These are phyloP conservation scores for Didymella pinodella DNA, from an alignment of 2,329 filamentous ascomycete species.

Conservation along the genomic window DNA sequence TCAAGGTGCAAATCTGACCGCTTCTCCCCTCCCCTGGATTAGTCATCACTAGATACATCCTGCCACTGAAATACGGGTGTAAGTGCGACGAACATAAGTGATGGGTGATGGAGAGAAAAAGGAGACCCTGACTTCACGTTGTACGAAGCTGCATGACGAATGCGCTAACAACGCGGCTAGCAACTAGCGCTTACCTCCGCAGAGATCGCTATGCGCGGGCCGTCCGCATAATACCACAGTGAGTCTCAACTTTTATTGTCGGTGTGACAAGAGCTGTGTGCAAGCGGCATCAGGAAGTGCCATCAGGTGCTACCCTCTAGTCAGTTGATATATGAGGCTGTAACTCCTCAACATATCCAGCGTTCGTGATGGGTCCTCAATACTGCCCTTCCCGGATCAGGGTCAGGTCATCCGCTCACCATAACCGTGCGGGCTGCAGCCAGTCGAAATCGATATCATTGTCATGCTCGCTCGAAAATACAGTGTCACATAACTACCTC, in stretches of 20 bases:
- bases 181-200: not conserved
- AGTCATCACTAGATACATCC: not conserved
- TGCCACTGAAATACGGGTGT: not conserved
- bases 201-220: not conserved
- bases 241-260: no score
- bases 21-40: no score
- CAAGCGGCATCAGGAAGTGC: no score
- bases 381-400: no score
- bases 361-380: no score
- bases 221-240: not conserved
- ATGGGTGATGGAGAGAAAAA: not conserved
- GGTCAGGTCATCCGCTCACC: not conserved
- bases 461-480: not conserved
- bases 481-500: not conserved
- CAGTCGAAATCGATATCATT: not conserved
- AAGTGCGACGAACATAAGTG: not conserved
- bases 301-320: no score
- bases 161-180: not conserved
- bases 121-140: not conserved
- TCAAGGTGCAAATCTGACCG: not conserved
- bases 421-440: not conserved
- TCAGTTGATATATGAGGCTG: no score
- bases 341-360: no score
- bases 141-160: not conserved
- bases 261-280: no score